A percentile compares a stretch with the other conserved stretches of the same genome.
Conservation (phyloP, 805 yeast species). For the Ogataea sp. region DNA sequence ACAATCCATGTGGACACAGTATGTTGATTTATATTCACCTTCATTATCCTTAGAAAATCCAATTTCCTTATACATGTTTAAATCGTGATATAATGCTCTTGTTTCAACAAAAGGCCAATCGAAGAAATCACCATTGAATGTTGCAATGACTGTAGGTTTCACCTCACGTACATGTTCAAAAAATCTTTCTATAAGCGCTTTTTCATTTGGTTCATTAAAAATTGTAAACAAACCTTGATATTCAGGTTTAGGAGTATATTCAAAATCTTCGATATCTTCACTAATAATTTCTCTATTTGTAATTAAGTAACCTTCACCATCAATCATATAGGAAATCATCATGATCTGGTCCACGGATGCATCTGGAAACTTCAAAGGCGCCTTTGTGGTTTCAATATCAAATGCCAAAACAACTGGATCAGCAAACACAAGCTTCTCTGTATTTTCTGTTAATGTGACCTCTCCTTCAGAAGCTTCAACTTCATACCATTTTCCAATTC, state of each 20-base stretch:
- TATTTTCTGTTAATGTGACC: conserved; percentile 47
- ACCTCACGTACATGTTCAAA: conserved; percentile 87
- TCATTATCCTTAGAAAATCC: conserved; percentile 88
- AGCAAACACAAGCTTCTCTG: conserved; percentile 83
- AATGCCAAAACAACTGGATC: conserved; percentile 96
- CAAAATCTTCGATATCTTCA: conserved; percentile 93
- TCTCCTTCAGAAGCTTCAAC: conserved; percentile 58
- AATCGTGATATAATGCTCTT: conserved; percentile 73
- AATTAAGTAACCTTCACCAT: conserved; percentile 90
- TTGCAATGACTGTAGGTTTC: conserved; percentile 93
- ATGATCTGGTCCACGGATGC: conserved; percentile 83
- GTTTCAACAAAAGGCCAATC: conserved; percentile 99
- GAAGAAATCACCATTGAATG: conserved; percentile 96
- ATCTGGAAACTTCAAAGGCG: conserved; percentile 94
- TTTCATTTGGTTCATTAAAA: conserved; percentile 84
- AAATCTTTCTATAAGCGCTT: conserved; percentile 62
- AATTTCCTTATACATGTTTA: conserved; percentile 85
- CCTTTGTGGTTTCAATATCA: conserved; percentile 96
- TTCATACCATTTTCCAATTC: conserved; percentile 95
- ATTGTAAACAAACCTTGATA: conserved; percentile 85
- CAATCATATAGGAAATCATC: conserved; percentile 99
- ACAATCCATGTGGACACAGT: conserved; percentile 97
- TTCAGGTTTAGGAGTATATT: conserved; percentile 96
- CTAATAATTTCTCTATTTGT: conserved; percentile 92
- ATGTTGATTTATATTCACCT: conserved; percentile 86